These are phyloP conservation scores for Starmerella floris DNA, from an alignment of 805 yeast species.

Conservation along the genomic window DNA sequence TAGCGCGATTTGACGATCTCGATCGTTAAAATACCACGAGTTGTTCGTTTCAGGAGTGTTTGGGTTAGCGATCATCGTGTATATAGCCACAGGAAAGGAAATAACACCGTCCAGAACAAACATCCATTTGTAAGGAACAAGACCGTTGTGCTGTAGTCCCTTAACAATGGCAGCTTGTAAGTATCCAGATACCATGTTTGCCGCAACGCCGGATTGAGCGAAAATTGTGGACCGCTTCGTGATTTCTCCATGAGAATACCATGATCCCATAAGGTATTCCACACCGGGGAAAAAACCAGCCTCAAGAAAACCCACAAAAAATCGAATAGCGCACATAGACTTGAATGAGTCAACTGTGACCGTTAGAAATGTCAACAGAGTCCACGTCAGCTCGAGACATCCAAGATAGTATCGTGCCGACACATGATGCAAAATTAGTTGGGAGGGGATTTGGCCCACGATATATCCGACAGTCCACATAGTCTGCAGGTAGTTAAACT, in stretches of 20 bases:
- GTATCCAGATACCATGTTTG: slow-evolving; percentile 43
- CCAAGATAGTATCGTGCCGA: slow-evolving; percentile 37
- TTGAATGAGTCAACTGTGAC: slow-evolving; percentile 35
- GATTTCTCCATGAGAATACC: slow-evolving; percentile 26
- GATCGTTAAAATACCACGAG: slow-evolving; percentile 33
- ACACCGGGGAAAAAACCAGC: slow-evolving; percentile 27
- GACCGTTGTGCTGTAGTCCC: slow-evolving; percentile 22
- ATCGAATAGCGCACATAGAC: slow-evolving; percentile 28
- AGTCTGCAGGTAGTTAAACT: slow-evolving; percentile 35
- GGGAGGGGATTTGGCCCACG: slow-evolving; percentile 39
- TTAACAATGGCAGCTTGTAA: slow-evolving; percentile 42
- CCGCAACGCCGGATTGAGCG: slow-evolving; percentile 25
- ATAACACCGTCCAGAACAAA: slow-evolving; percentile 36
- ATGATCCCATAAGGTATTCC: slow-evolving; percentile 23
- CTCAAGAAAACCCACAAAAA: slow-evolving; percentile 26
- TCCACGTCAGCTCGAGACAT: slow-evolving; percentile 35
- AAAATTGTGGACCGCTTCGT: slow-evolving; percentile 25
- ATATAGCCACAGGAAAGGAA: slow-evolving; percentile 35
- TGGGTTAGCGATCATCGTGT: slow-evolving; percentile 35
- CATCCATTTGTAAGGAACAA: slow-evolving; percentile 36
- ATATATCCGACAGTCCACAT: slow-evolving; percentile 41
- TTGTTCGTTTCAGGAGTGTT: slow-evolving; percentile 36
- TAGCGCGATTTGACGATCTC: slow-evolving; percentile 33
- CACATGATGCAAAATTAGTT: slow-evolving; percentile 30
- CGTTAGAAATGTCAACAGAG: slow-evolving; percentile 31